A percentile compares a stretch with the other conserved stretches of the same genome.
Conservation (phyloP, 148 eudicot genomes). For the Chenopodium quinoa region DNA sequence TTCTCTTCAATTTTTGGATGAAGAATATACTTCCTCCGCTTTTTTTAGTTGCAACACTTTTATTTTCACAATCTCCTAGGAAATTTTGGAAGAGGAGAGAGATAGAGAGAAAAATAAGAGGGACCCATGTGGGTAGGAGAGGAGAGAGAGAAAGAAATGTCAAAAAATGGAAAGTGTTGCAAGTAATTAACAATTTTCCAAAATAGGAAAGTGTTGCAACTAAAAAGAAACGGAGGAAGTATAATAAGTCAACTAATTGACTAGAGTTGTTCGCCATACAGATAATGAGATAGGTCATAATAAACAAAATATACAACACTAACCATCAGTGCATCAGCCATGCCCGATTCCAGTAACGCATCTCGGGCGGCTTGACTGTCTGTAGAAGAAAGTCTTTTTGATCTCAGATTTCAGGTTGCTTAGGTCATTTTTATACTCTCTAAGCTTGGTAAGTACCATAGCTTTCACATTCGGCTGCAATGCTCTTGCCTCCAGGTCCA, state of each 20-base stretch:
- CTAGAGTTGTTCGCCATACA: not conserved
- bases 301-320: not conserved
- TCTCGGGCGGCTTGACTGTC: conserved; percentile 56
- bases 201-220: too few species aligned
- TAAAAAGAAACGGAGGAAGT: not conserved
- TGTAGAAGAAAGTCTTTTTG: conserved; percentile 47
- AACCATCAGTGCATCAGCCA: conserved; percentile 52
- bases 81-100: too few species aligned
- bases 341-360: conserved; percentile 57
- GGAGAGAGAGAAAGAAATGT: too few species aligned
- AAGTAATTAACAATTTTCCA: too few species aligned
- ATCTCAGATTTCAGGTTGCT: conserved; percentile 55
- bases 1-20: not conserved
- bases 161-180: too few species aligned
- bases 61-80: too few species aligned
- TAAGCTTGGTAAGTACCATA: conserved; percentile 61
- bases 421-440: conserved; percentile 63
- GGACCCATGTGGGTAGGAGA: too few species aligned
- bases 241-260: not conserved
- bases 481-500: too few species aligned
- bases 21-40: not conserved
- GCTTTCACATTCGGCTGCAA: too few species aligned
- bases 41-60: too few species aligned
- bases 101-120: too few species aligned
- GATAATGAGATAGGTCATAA: not conserved